Base-by-base conservation (phyloP, 352 stramenopile genomes). In the Phytophthora ramorum region DNA sequence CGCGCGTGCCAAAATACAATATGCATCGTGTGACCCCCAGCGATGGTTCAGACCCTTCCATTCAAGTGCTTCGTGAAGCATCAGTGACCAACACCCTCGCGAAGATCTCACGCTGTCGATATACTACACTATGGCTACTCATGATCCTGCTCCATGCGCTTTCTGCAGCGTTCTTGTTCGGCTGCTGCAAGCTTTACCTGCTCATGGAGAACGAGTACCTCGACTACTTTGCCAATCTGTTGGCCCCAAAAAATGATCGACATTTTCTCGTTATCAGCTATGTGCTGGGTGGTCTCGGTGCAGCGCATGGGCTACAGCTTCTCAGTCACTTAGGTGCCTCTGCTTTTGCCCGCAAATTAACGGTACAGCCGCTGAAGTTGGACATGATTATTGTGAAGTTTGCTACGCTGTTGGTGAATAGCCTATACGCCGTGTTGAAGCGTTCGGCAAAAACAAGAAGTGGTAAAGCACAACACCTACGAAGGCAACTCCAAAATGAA, bases 181-280 rank as follows among this genome's bases (percentile, higher is more conserved):
- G 3, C 0, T 38, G 26, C 4, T 37, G 34, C 4, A 49, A 58
- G 0, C 26, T 73, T 2, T 63, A 76, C 37, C 59, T 53, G 41
- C 55, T 68, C 17, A 50, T 78, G 32, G 57, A 67, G 20, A 55
- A 73, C 4, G 66, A 64, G 12, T 71, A 66, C 48, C 71, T 76
- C 53, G 51, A 24, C 32, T 84, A 81, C 45, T 84, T 79, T 52
- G 57, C 66, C 0, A 40, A 57, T 2, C 38, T 81, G 17, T 52
- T 79, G n/a, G 51, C 49, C 0, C 49, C 62, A 14, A 44, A 10
- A 24, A 12, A 7, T 1, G n/a, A 51, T 12, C 19, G 37, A 0
- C 45, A 59, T n/a, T 71, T 74, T 58, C 57, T 69, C 12, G 8
- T 34, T 16, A 46, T 67, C 7, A 56, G 64, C 3, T 32, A 44